Percentiles rank a stretch among this genome's conserved stretches.
Evolutionary conservation across 352 stramenopile species (phyloP).

Genomic region (Phytophthora foliorum): DNA sequence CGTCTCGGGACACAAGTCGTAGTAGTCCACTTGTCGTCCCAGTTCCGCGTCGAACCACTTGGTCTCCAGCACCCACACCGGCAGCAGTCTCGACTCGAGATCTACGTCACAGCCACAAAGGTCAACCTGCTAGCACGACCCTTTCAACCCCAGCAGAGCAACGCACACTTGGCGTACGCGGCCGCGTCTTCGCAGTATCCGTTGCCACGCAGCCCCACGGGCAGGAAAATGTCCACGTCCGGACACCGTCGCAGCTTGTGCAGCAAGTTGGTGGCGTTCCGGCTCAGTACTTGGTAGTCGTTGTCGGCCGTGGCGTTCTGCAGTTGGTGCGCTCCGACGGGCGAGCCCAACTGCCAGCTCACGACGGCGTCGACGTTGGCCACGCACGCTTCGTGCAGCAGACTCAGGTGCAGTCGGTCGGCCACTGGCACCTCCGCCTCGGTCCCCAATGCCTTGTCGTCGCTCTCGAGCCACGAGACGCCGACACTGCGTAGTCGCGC

Average conservation of each 20-base stretch:
- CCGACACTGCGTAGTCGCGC: slow-evolving; percentile 6
- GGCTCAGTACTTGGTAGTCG: slow-evolving; percentile 26
- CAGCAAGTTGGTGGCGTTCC: slow-evolving; percentile 50
- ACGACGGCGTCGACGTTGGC: slow-evolving; percentile 40
- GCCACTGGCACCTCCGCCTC: slow-evolving; percentile 16
- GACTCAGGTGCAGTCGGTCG: slow-evolving; percentile 47
- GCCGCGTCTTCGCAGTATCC: slow-evolving; percentile 76
- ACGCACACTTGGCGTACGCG: slow-evolving; percentile 69
- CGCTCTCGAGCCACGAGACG: background rate
- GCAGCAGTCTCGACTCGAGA: slow-evolving; percentile 51
- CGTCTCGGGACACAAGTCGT: slow-evolving; percentile 61
- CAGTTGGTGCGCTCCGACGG: slow-evolving; percentile 15
- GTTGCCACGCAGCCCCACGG: slow-evolving; percentile 46
- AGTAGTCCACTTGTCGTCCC: slow-evolving; percentile 40
- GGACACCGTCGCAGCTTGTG: slow-evolving; percentile 55
- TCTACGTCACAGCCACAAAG: slow-evolving; percentile 22
- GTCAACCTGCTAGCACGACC: background rate
- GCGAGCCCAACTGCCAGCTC: slow-evolving; percentile 37
- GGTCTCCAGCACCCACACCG: slow-evolving; percentile 46
- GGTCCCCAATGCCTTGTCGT: slow-evolving; percentile 1
- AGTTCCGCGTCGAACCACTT: slow-evolving; percentile 41
- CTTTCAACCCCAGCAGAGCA: background rate
- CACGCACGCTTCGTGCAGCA: slow-evolving; percentile 49
- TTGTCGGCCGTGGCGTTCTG: slow-evolving; percentile 16
- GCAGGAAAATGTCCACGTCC: slow-evolving; percentile 65